Evolutionary conservation across 495 filamentous ascomycete species (phyloP).

Genomic region (Hyaloscypha bicolor): DNA sequence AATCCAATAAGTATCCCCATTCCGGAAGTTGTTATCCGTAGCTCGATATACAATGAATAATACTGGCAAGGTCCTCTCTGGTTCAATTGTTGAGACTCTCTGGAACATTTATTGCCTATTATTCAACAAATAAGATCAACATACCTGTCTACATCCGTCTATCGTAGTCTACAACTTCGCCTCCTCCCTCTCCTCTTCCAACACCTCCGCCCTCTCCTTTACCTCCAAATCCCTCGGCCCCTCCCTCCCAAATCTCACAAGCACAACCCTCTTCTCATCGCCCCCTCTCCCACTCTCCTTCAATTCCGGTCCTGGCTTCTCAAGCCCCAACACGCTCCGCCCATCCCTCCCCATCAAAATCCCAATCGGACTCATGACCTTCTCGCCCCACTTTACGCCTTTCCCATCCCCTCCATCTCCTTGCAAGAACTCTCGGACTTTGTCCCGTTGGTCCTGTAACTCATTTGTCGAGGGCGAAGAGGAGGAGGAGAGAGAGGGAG

Average conservation of each 20-base stretch:
- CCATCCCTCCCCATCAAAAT: conserved; percentile 59
- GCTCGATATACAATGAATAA: too few species aligned
- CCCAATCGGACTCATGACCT: conserved; percentile 71
- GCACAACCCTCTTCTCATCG: conserved; percentile 71
- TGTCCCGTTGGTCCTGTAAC: conserved; percentile 55
- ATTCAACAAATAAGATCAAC: background rate
- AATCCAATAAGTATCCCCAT: too few species aligned
- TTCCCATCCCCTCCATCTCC: conserved; percentile 38
- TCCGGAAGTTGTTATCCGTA: too few species aligned
- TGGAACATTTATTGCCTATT: background rate
- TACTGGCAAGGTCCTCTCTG: background rate
- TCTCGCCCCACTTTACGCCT: conserved; percentile 70
- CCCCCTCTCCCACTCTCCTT: conserved; percentile 62
- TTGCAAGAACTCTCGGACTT: conserved; percentile 59
- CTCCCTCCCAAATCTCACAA: conserved; percentile 64
- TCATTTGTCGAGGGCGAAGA: conserved; percentile 41
- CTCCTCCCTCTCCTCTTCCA: conserved; percentile 39
- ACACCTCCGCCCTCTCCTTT: conserved; percentile 52
- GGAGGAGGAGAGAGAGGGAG: conserved; percentile 41
- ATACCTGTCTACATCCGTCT: background rate
- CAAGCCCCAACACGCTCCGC: conserved; percentile 65
- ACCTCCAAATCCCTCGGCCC: conserved; percentile 58
- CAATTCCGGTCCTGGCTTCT: conserved; percentile 73
- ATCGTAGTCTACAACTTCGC: conserved; percentile 10
- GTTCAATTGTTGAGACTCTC: background rate